Evolutionary conservation across 306 rosid genomes (phyloP).

Genomic region (Phaseolus lunatus): DNA sequence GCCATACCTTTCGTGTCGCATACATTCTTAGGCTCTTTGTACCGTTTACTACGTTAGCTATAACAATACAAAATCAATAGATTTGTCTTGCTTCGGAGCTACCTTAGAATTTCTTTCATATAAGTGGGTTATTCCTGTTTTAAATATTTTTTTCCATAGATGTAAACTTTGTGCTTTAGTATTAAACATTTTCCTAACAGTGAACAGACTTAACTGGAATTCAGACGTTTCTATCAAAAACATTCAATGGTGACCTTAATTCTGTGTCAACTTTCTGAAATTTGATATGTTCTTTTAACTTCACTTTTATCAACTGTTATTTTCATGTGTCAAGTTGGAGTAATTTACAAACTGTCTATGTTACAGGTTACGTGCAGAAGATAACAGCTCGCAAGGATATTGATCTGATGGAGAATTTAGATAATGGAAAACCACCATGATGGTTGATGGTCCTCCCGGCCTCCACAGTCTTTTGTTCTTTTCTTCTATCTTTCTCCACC

Average conservation of each 20-base stretch:
- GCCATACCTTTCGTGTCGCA: conserved; percentile 24
- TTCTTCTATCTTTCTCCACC: conserved; percentile 21
- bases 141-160: not conserved
- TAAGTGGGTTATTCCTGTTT: conserved; percentile 19
- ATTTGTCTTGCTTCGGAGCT: not conserved
- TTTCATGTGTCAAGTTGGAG: conserved; percentile 39
- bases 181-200: conserved; percentile 17
- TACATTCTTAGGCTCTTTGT: conserved; percentile 13
- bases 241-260: conserved; percentile 1
- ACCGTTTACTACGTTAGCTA: not conserved
- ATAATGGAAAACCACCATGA: conserved; percentile 72
- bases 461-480: conserved; percentile 29
- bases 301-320: conserved; percentile 1
- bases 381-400: conserved; percentile 89
- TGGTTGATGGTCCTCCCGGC: conserved; percentile 6
- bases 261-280: conserved; percentile 33
- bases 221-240: conserved; percentile 23
- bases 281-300: not conserved
- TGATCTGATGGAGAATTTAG: conserved; percentile 89
- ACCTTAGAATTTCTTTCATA: not conserved
- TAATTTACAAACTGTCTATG: conserved; percentile 37
- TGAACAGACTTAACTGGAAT: not conserved
- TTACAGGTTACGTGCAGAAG: conserved; percentile 97
- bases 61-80: not conserved
- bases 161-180: conserved; percentile 22